These are phyloP conservation scores for Neoboletus brunneissimus DNA, from an alignment of 768 basidiomycete species.

Conservation along the genomic window DNA sequence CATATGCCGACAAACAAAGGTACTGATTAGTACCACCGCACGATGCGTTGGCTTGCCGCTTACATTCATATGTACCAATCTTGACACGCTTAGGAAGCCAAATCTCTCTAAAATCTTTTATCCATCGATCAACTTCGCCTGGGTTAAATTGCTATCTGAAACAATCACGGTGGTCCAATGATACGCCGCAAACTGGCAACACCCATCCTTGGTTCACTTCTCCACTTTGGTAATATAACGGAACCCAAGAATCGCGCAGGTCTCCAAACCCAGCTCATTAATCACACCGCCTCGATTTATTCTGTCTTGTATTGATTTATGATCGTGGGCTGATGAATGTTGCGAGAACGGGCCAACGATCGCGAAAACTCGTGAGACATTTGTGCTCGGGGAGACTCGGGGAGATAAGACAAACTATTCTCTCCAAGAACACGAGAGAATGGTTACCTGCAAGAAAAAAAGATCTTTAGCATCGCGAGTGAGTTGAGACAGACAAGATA, in stretches of 20 bases:
- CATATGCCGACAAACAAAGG: not conserved
- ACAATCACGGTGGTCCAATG: not conserved
- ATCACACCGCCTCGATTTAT: slow-evolving; percentile 8
- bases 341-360: slow-evolving; percentile 1
- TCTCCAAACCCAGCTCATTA: slow-evolving; percentile 4
- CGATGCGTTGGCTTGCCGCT: not conserved
- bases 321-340: not conserved
- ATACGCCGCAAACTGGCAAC: not conserved
- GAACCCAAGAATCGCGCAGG: not conserved
- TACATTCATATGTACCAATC: not conserved
- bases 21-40: not conserved
- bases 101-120: not conserved
- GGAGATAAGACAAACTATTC: not conserved
- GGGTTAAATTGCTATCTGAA: not conserved
- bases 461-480: slow-evolving; percentile 8
- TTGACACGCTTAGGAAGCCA: not conserved
- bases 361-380: not conserved
- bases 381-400: not conserved
- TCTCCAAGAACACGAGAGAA: not conserved
- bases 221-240: not conserved
- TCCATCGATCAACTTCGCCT: not conserved
- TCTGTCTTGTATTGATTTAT: not conserved
- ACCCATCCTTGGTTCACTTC: not conserved
- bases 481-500: not conserved
- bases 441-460: slow-evolving; percentile 4